phyloP scores from a whole-genome alignment of 495 filamentous ascomycete genomes.

The Tuber melanosporum region DNA sequence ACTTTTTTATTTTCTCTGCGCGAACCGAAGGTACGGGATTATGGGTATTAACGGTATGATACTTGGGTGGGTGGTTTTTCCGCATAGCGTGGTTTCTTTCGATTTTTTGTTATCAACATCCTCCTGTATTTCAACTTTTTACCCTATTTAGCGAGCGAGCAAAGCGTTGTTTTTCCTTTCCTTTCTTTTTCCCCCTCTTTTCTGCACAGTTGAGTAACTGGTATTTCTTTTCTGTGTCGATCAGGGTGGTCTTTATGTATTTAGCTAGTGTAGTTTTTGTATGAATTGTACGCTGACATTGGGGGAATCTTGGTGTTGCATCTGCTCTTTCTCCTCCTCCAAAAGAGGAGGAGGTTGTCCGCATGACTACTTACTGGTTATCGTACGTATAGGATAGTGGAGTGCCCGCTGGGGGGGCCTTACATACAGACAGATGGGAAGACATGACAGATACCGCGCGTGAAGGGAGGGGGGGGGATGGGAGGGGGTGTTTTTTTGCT shows the following conservation, averaged over 20 bases:
- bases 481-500: neutral
- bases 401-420: neutral
- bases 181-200: conserved; percentile 11
- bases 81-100: conserved; percentile 44
- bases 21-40: conserved; percentile 40
- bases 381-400: neutral
- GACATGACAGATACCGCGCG: neutral
- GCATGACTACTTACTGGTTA: neutral
- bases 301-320: neutral
- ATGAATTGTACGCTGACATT: conserved; percentile 4
- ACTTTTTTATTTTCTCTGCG: conserved; percentile 38
- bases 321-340: neutral
- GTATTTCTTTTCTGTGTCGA: conserved; percentile 2
- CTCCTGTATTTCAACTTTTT: conserved; percentile 26
- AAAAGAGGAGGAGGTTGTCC: neutral
- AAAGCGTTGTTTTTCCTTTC: conserved; percentile 12
- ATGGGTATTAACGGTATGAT: conserved; percentile 49
- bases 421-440: neutral
- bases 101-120: conserved; percentile 22
- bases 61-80: conserved; percentile 47
- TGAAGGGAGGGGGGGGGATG: neutral
- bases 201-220: conserved; percentile 1
- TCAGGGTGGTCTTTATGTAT: neutral
- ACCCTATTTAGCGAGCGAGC: conserved; percentile 10
- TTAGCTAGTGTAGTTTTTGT: neutral